phyloP scores from a whole-genome alignment of 108 stramenopile species.

The Cyclotella atomus region DNA sequence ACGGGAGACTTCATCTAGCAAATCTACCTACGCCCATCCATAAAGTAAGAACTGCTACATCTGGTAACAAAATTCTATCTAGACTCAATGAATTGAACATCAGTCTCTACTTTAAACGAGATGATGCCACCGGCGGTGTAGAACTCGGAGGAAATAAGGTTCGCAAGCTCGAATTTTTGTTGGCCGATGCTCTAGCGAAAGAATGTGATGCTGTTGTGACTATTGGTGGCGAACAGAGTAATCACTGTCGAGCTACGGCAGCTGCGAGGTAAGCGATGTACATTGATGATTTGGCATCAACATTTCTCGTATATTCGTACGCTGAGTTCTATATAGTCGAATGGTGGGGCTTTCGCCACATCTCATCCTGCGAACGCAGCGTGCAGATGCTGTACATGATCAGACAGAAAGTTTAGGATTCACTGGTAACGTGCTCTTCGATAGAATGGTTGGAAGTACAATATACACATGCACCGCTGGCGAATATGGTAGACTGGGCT shows the following conservation, averaged over 20 bases:
- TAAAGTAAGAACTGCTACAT: neutral
- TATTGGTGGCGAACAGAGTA: slow-evolving; percentile 91
- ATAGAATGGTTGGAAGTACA: slow-evolving; percentile 81
- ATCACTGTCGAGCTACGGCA: slow-evolving; percentile 92
- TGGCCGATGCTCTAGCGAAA: slow-evolving; percentile 77
- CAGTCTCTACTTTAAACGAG: slow-evolving; percentile 73
- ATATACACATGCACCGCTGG: slow-evolving; percentile 86
- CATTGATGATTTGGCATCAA: neutral
- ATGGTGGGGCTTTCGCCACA: slow-evolving; percentile 82
- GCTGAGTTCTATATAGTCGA: slow-evolving; percentile 33
- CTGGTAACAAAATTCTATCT: slow-evolving; percentile 29
- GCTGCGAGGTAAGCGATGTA: slow-evolving; percentile 53
- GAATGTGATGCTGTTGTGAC: slow-evolving; percentile 76
- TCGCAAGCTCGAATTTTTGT: slow-evolving; percentile 89
- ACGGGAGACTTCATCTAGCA: slow-evolving; percentile 60
- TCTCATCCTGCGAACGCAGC: slow-evolving; percentile 72
- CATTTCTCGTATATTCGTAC: neutral
- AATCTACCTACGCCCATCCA: slow-evolving; percentile 78
- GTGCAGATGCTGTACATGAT: slow-evolving; percentile 55
- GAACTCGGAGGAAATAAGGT: slow-evolving; percentile 92
- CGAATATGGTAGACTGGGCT: slow-evolving; percentile 85
- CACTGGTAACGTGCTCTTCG: slow-evolving; percentile 79
- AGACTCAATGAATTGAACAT: slow-evolving; percentile 49
- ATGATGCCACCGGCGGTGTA: slow-evolving; percentile 84
- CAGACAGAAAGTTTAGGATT: slow-evolving; percentile 55